phyloP scores from a whole-genome alignment of 73 alveolate species.

The Paramecium caudatum region DNA sequence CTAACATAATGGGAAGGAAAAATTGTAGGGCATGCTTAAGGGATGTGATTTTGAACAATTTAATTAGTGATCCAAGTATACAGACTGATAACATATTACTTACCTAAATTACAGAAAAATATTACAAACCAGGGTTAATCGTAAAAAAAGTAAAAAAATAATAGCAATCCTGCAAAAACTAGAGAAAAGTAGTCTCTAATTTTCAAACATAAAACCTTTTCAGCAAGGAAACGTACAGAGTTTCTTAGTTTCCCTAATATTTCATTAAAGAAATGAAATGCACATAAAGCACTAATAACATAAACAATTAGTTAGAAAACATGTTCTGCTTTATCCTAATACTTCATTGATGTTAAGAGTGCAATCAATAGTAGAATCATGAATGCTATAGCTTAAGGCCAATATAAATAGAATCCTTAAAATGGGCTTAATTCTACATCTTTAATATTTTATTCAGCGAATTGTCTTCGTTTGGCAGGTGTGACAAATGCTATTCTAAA shows the following conservation, averaged over 20 bases:
- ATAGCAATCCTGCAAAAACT: neutral
- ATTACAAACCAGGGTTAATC: constrained; percentile 62
- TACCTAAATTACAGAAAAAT: neutral
- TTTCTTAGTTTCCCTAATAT: constrained; percentile 17
- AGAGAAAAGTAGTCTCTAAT: neutral
- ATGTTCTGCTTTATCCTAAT: constrained; percentile 10
- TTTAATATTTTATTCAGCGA: neutral
- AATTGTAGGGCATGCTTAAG: constrained; percentile 23
- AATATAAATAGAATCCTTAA: constrained; percentile 49
- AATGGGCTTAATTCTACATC: constrained; percentile 5
- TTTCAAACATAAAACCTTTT: neutral
- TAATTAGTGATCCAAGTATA: constrained; percentile 34
- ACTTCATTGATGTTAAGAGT: constrained; percentile 11
- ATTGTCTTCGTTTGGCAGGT: neutral
- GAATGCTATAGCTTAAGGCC: neutral
- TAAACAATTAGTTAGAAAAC: neutral
- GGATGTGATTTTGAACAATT: constrained; percentile 37
- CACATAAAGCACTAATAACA: neutral
- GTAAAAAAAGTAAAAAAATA: neutral
- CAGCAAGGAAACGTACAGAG: neutral
- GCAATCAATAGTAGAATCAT: neutral
- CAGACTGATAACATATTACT: constrained; percentile 44
- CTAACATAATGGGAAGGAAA: constrained; percentile 52
- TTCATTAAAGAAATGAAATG: constrained; percentile 31
- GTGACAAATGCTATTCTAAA: neutral